Conservation (phyloP, 2,329 filamentous ascomycete species). For the Colletotrichum sp. region DNA sequence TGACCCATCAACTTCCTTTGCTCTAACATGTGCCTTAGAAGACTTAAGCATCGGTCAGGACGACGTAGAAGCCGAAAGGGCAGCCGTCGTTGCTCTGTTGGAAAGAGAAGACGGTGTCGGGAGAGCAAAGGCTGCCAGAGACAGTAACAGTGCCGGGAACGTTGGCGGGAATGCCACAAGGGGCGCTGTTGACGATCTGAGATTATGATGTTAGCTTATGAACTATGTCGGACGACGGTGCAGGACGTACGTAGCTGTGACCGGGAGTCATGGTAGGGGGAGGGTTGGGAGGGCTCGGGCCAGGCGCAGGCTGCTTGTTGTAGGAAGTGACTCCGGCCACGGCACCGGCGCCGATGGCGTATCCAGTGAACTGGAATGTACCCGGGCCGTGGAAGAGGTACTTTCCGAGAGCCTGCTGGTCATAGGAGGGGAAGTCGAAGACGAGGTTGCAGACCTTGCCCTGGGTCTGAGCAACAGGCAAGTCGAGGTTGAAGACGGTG, state of each 20-base stretch:
- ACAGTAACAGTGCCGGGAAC: conserved; percentile 7
- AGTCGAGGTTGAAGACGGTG: conserved; percentile 18
- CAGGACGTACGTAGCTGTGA: conserved; percentile 7
- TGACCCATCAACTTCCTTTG: background rate
- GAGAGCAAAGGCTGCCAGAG: conserved; percentile 6
- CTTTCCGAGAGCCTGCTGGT: background rate
- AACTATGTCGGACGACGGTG: accelerated
- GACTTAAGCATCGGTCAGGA: conserved; percentile 3
- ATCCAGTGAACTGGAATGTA: conserved; percentile 11
- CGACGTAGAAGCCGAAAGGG: conserved; percentile 11
- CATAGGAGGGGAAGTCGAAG: conserved; percentile 3
- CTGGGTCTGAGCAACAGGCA: conserved; percentile 10
- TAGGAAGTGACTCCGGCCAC: conserved; percentile 11
- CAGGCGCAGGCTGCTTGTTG: conserved; percentile 10
- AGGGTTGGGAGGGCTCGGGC: conserved; percentile 12
- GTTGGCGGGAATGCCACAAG: background rate
- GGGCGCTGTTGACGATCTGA: conserved; percentile 14
- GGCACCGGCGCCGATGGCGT: conserved; percentile 11
- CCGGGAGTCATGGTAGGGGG: conserved; percentile 11
- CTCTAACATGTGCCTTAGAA: accelerated
- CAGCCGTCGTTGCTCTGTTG: background rate
- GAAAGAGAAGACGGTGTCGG: conserved; percentile 7
- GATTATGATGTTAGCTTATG: background rate
- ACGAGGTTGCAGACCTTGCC: conserved; percentile 18
- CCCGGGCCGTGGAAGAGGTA: conserved; percentile 6